Conservation (phyloP, 2,329 filamentous ascomycete genomes). For the Aspergillus brasiliensis region DNA sequence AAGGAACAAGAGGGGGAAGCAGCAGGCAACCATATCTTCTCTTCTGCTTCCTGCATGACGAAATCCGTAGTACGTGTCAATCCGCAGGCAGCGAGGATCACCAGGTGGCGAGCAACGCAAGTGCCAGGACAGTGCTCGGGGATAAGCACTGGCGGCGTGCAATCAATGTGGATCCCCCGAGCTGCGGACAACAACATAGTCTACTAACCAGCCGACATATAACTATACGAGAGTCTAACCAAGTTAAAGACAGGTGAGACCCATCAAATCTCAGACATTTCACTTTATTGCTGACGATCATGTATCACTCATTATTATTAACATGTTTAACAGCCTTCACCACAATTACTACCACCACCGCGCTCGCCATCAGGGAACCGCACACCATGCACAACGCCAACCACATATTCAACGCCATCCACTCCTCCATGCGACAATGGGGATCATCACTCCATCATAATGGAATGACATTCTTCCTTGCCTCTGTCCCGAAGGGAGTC, state of each 20-base stretch:
- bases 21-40: neutral
- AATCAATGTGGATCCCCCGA: neutral
- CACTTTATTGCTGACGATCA: too few relatives aligned
- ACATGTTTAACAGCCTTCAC: neutral
- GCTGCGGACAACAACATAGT: neutral
- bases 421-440: constrained; percentile 4
- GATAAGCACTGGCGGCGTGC: neutral
- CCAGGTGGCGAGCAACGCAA: neutral
- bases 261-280: too few relatives aligned
- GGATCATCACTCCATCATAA: neutral
- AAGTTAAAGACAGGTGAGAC: too few relatives aligned
- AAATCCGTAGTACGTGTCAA: neutral
- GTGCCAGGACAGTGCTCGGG: too few relatives aligned
- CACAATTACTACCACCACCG: neutral
- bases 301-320: neutral
- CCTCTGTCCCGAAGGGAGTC: neutral
- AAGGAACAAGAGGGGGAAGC: neutral
- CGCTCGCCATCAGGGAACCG: neutral
- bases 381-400: neutral
- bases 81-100: neutral
- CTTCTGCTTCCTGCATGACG: neutral
- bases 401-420: constrained; percentile 4
- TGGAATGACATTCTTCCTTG: neutral
- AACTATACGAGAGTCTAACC: neutral
- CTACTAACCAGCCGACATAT: neutral